Conservation (phyloP, 441 rosid genomes). For the Syzygium syzygioides region DNA sequence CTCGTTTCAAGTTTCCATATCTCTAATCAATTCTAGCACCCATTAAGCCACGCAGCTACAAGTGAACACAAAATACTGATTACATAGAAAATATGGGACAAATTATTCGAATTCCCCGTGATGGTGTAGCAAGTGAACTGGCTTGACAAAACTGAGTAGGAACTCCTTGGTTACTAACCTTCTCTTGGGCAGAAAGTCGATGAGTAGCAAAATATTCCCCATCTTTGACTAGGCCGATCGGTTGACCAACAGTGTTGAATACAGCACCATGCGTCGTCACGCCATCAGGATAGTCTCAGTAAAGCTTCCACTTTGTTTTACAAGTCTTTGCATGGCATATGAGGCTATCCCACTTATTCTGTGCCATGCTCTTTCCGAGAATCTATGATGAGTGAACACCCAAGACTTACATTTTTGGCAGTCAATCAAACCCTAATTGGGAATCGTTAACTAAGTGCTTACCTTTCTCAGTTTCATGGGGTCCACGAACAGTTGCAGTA, state of each 20-base stretch:
- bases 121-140: fast-evolving
- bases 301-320: background rate
- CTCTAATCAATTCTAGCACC: background rate
- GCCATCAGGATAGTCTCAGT: background rate
- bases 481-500: background rate
- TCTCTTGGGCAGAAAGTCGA: background rate
- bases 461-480: background rate
- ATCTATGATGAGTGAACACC: background rate
- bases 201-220: background rate
- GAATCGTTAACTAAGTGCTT: background rate
- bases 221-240: background rate
- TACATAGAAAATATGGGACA: background rate
- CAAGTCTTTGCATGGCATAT: background rate
- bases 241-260: background rate
- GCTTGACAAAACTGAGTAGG: background rate
- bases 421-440: background rate
- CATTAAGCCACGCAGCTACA: background rate
- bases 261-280: background rate
- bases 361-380: background rate
- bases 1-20: background rate
- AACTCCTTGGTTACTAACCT: background rate
- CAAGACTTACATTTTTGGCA: background rate
- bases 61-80: background rate
- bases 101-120: fast-evolving
- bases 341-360: background rate